Evolutionary conservation across 352 stramenopile genomes (phyloP), one percentile per base, ranked within the genome.

Genomic region (Phytophthora macrochlamydospora): DNA sequence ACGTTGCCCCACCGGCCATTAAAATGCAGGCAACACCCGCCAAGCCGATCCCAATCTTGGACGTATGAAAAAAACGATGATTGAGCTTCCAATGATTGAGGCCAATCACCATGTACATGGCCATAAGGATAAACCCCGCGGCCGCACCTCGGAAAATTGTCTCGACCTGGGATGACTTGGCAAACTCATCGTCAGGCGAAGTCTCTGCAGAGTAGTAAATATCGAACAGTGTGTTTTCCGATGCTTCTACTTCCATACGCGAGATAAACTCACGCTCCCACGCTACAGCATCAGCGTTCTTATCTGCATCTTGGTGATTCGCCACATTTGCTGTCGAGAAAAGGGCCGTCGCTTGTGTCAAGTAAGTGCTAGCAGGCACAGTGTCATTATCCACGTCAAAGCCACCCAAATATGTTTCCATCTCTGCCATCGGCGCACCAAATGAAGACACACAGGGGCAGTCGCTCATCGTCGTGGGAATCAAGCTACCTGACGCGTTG

Each of bases 191-290:
- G 24, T 85, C 59, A 12, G 78, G 59, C 18, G 80, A 91, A 31
- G 64, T 78, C 38, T 90, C 81, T 9, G 85, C 78, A 62, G 76
- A 77, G 71, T 90, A 92, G 40, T 75, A 89, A 37, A 95, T 59
- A 12, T 89, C 59, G 40, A 83, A 95, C 30, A 95, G 57, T 18
- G 32, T 13, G 44, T 91, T 93, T 12, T 65, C 48, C 2, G 51
- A 28, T 0, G 68, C 68, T 57, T 90, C 80, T 11, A 62, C 33
- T 67, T 93, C 74, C 76, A 95, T 87, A 2, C 61, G 76, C 12
- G 70, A 31, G 50, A 95, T 81, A 64, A 79, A 93, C 6, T 63
- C 69, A 24, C 81, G 83, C 48, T 95, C 87, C 87, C 87, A 95
- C 29, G 72, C 42, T 29, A 91, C 76, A 9, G 84, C 79, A 11